These are phyloP conservation scores for Aristolochia contorta DNA, from an alignment of 164 flowering plant species.

Conservation along the genomic window DNA sequence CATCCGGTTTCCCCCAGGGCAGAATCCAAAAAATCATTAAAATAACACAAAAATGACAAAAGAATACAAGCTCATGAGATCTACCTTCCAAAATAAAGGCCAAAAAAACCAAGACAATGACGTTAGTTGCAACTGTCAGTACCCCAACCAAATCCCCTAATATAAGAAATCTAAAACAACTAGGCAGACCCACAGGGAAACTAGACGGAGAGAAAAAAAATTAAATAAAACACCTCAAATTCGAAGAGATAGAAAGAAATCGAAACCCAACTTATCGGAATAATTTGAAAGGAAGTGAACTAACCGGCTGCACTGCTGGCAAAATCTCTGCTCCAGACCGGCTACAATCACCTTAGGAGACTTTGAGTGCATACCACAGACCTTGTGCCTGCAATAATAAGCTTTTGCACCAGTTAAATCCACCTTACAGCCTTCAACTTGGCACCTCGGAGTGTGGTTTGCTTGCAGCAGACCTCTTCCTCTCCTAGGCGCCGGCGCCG, in stretches of 20 bases:
- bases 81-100: too few relatives aligned
- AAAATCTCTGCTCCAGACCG: constrained; percentile 72
- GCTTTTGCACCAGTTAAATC: constrained; percentile 82
- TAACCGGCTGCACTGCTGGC: constrained; percentile 91
- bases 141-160: too few relatives aligned
- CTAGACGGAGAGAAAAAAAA: too few relatives aligned
- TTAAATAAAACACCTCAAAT: not conserved
- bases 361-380: constrained; percentile 80
- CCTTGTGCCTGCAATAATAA: constrained; percentile 92
- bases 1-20: too few relatives aligned
- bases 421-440: constrained; percentile 72
- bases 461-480: constrained; percentile 31
- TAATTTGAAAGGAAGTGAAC: not conserved
- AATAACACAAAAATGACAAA: too few relatives aligned
- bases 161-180: too few relatives aligned
- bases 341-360: constrained; percentile 57
- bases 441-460: constrained; percentile 69
- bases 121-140: too few relatives aligned
- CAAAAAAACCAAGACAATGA: too few relatives aligned
- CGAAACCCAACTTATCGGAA: not conserved
- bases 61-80: too few relatives aligned
- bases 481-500: constrained; percentile 27
- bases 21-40: too few relatives aligned
- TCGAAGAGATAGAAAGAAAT: too few relatives aligned
- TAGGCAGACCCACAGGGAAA: too few relatives aligned